A percentile compares a stretch with the other conserved stretches of the same genome.
phyloP scores from a whole-genome alignment of 1,284 basidiomycete species.

The Sutorius eximius region DNA sequence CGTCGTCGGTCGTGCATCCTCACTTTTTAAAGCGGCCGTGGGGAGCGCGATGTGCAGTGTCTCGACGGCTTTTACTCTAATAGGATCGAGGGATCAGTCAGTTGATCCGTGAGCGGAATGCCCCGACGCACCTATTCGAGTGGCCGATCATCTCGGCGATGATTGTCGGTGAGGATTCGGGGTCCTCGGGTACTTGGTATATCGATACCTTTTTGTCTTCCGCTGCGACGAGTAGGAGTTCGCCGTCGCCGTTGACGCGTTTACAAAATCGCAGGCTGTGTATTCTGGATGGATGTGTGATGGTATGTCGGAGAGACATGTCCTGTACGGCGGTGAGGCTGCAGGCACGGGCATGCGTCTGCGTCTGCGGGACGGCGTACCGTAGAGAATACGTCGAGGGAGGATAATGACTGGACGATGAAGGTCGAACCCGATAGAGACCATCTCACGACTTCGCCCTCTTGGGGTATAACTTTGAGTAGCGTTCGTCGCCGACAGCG shows the following conservation, averaged over 20 bases:
- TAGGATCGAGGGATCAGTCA: not conserved
- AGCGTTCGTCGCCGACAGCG: not conserved
- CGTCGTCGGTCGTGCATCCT: constrained; percentile 42
- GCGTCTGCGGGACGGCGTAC: constrained; percentile 44
- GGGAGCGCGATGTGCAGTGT: constrained; percentile 59
- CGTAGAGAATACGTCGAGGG: constrained; percentile 80
- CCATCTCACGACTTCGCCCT: constrained; percentile 88
- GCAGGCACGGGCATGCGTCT: not conserved
- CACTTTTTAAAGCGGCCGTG: constrained; percentile 19
- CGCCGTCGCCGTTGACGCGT: constrained; percentile 50
- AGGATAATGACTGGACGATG: constrained; percentile 73
- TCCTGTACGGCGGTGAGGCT: constrained; percentile 43
- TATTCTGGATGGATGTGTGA: constrained; percentile 75
- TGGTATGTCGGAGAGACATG: constrained; percentile 68
- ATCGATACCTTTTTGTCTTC: constrained; percentile 85
- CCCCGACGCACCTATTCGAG: constrained; percentile 59
- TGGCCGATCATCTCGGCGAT: constrained; percentile 72
- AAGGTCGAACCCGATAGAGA: constrained; percentile 75
- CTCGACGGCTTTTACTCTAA: constrained; percentile 72
- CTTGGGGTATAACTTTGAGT: constrained; percentile 41
- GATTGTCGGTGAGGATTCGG: constrained; percentile 44
- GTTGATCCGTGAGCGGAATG: not conserved
- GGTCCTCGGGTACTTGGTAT: constrained; percentile 56
- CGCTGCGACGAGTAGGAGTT: constrained; percentile 77
- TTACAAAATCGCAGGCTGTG: constrained; percentile 77